These are phyloP conservation scores for Tuber brumale DNA, from an alignment of 495 filamentous ascomycete species.

Conservation along the genomic window DNA sequence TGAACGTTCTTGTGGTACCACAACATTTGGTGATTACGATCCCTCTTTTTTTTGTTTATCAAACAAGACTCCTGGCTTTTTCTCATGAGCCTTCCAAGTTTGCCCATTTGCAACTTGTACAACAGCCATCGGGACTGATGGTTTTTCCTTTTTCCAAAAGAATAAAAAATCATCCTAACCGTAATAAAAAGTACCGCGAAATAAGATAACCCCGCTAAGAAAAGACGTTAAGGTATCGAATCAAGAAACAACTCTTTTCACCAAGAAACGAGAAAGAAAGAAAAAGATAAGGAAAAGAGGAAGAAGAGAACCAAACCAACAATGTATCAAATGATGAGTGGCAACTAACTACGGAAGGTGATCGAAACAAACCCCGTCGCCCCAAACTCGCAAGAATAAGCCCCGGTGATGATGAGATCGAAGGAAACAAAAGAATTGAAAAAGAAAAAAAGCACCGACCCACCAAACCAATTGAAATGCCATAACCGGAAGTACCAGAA, in stretches of 20 bases:
- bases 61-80: background rate
- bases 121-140: background rate
- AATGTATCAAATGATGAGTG: conserved; percentile 17
- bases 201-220: conserved; percentile 5
- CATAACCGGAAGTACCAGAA: conserved; percentile 28
- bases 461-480: conserved; percentile 28
- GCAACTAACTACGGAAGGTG: background rate
- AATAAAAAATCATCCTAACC: background rate
- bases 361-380: conserved; percentile 25
- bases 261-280: background rate
- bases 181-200: background rate
- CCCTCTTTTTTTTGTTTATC: background rate
- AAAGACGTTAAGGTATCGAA: background rate
- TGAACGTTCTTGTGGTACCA: background rate
- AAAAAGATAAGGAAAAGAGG: conserved; percentile 14
- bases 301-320: conserved; percentile 29
- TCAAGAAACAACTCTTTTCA: background rate
- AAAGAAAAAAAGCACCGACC: conserved; percentile 25
- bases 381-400: conserved; percentile 26
- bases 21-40: background rate
- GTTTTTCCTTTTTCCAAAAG: background rate
- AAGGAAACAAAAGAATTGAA: conserved; percentile 12
- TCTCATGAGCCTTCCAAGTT: background rate
- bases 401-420: conserved; percentile 15
- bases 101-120: background rate